These are phyloP conservation scores for Solanum etuberosum DNA, from an alignment of 257 asterid species.

Conservation along the genomic window DNA sequence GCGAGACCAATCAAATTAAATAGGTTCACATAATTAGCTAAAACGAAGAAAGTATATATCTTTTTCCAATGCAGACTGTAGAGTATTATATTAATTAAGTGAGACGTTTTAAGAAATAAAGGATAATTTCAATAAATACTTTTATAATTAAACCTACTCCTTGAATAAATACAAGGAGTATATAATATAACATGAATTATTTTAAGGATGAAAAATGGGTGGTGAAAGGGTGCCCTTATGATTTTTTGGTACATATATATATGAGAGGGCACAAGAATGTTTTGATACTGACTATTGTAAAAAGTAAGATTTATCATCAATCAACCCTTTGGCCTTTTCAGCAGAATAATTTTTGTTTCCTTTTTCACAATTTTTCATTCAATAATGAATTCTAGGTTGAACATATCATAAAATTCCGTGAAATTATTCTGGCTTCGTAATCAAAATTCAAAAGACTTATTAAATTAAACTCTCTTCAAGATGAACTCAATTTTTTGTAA, in stretches of 20 bases:
- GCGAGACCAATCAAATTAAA: no score
- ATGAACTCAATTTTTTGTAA: neutral
- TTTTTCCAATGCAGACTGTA: neutral
- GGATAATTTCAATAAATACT: neutral
- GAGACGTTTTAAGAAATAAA: neutral
- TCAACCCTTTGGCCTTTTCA: neutral
- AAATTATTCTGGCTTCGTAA: conserved; percentile 2
- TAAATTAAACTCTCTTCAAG: conserved; percentile 14
- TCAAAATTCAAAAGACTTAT: conserved; percentile 15
- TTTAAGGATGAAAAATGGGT: neutral
- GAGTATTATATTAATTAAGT: neutral
- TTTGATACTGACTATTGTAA: conserved; percentile 16
- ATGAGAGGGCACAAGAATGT: conserved; percentile 11
- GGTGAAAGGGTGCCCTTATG: neutral
- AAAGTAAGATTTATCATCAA: conserved; percentile 3
- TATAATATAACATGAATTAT: neutral
- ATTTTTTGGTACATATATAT: neutral
- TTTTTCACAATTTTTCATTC: conserved; percentile 3
- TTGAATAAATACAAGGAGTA: neutral
- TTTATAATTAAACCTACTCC: neutral
- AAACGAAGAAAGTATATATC: neutral
- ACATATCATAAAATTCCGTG: conserved; percentile 32
- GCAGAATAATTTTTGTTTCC: neutral
- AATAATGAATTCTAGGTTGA: conserved; percentile 17
- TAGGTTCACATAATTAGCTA: neutral